Evolutionary conservation across 805 yeast genomes (phyloP).

Genomic region (Suhomyces pyralidae): DNA sequence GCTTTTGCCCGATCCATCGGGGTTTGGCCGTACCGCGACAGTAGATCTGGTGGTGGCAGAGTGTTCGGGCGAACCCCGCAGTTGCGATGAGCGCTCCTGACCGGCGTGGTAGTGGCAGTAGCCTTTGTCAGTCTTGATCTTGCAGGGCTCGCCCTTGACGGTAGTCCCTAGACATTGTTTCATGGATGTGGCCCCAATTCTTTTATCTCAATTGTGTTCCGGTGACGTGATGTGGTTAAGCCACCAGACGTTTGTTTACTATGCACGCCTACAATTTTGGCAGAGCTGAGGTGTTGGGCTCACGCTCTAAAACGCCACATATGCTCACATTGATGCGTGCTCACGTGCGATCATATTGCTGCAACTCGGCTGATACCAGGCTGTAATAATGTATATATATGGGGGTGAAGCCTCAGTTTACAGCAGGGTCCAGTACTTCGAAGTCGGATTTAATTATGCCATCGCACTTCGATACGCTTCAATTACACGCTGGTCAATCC

Average conservation of each 20-base stretch:
- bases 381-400: neutral
- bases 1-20: neutral
- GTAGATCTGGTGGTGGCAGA: neutral
- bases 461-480: conserved; percentile 83
- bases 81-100: neutral
- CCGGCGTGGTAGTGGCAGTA: conserved; percentile 35
- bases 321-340: neutral
- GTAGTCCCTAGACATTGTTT: conserved; percentile 43
- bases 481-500: conserved; percentile 92
- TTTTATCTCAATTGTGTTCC: neutral
- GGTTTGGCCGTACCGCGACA: neutral
- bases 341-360: neutral
- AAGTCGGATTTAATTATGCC: conserved; percentile 31
- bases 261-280: neutral
- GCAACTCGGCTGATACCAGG: neutral
- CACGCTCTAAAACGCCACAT: neutral
- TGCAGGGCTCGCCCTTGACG: conserved; percentile 39
- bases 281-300: neutral
- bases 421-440: neutral
- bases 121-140: conserved; percentile 19
- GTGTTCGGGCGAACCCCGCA: neutral
- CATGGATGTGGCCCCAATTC: neutral
- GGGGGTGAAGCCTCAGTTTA: neutral
- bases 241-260: neutral
- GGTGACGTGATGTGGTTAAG: neutral